Evolutionary conservation across 1,284 basidiomycete species (phyloP), one percentile per base, ranked within the genome.

Genomic region (Sporisorium exsertum): DNA sequence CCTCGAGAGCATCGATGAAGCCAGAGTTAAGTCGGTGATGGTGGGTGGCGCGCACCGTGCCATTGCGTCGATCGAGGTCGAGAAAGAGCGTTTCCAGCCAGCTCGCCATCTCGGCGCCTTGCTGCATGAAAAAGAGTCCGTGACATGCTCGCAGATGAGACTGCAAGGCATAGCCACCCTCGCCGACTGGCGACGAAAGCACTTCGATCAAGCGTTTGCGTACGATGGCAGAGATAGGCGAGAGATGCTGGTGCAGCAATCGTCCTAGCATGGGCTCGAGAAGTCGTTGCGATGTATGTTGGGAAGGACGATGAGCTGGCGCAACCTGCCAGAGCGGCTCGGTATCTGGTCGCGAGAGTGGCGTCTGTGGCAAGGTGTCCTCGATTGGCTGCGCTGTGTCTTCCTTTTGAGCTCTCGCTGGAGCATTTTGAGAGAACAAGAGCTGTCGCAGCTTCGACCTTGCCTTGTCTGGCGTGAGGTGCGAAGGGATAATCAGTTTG

Each of bases 101-200:
- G 49, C 63, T 60, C 7, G 64, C 42, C 52, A 78, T 67, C 40
- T 76, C 77, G 35, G 65, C 54, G 20, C 72, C 77, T 58, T 47
- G 62, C 53, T 64, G 60, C 77, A 75, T 76, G n/a, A 76, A 59
- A 37, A 52, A 72, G 13, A 78, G 64, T 26, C 73, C 73, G 26
- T 72, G 69, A 18, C 71, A 68, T 3, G 68, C 68, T 18, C 27
- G 24, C 9, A 78, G 59, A 37, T 78, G 77, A 0, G 50, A 24
- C 35, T 51, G 69, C 45, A 78, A 50, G 9, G 64, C 60, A 37
- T 64, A 76, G 12, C 77, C 77, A 18, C 68, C 68, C 24, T 72
- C 68, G 26, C 53, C 29, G 26, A 49, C 58, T 7, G 63, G 55
- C 33, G 58, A 55, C 0, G 57, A 61, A 10, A 78, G 65, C 5